phyloP scores from a whole-genome alignment of 2,329 filamentous ascomycete genomes.

The Penicillium concentricum region DNA sequence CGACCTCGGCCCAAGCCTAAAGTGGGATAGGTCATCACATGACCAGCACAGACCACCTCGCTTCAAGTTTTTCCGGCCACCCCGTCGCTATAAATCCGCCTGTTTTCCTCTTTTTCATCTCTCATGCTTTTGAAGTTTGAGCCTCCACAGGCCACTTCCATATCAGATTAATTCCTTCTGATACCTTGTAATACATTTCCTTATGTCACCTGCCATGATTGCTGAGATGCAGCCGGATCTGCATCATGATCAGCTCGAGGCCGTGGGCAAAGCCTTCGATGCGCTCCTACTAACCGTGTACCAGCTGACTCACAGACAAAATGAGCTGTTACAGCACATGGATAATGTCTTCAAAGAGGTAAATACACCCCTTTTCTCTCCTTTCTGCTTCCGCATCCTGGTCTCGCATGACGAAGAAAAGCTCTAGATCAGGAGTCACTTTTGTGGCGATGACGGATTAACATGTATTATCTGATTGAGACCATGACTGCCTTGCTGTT shows the following conservation, averaged over 20 bases:
- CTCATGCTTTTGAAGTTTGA: conserved; percentile 19
- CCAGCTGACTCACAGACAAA: conserved; percentile 41
- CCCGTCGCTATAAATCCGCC: conserved; percentile 20
- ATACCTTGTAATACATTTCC: conserved; percentile 22
- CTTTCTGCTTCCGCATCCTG: conserved; percentile 4
- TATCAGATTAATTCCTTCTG: conserved; percentile 20
- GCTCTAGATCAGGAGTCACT: conserved; percentile 81
- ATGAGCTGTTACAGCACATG: conserved; percentile 37
- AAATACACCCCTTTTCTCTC: conserved; percentile 17
- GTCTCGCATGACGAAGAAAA: conserved; percentile 55
- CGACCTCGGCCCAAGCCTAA: neutral
- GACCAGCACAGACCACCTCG: conserved; percentile 36
- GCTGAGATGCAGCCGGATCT: conserved; percentile 32
- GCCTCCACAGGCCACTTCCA: conserved; percentile 28
- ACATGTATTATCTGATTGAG: conserved; percentile 55
- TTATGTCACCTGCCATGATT: conserved; percentile 33
- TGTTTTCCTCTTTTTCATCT: conserved; percentile 14
- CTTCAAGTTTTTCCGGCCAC: conserved; percentile 31
- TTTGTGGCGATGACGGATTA: conserved; percentile 63
- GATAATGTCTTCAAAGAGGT: conserved; percentile 44
- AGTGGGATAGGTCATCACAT: conserved; percentile 23
- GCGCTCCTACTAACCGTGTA: conserved; percentile 43
- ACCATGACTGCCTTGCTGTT: conserved; percentile 26
- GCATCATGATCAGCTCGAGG: conserved; percentile 32
- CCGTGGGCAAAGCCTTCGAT: conserved; percentile 42